Base-by-base conservation (phyloP, 805 yeast genomes). In the Debaryomyces prosopidis region DNA sequence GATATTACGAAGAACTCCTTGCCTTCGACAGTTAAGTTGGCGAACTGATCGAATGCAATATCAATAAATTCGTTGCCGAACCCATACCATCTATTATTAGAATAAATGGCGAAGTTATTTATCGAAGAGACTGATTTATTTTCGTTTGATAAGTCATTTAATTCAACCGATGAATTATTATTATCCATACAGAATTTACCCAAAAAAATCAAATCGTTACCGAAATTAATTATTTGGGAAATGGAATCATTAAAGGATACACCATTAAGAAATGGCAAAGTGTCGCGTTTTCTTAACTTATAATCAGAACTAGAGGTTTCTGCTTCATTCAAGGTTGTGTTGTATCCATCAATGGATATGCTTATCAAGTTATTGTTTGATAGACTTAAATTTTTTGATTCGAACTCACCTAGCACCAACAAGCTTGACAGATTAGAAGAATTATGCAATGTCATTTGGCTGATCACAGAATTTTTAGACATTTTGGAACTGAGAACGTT, bases 361-460 rank as follows among this genome's bases (percentile, higher is more conserved):
- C 64, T 53, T 5, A 69, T 48, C 36, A 71, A 45, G 43, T 68
- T 65, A 30, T 45, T 45, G 45, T 60, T 69, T 12, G 55, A 44
- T 14, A 68, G 47, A 3, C 68, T 52, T 9, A 66, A 47, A n/a
- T 67, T 52, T 19, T 68, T 60, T 4, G 58, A 57, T 32, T 59
- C 54, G 49, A 82, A 77, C 5, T 65, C 55, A 3, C 89, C 89
- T 17, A 73, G 63, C 8, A 81, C 47, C 3, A 76, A 41, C 5
- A 85, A 62, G 5, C 66, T 62, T 10, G 63, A 62, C 6, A 57
- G 51, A 19, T 68, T 61, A 11, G 56, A 47, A 3, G 50, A 31
- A 11, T 65, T 58, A 19, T 69, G 62, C 18, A 59, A 47, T 1
- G 46, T 33, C 15, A 78, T 41, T 11, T 64, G 58, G 8, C 58